Percentiles rank a stretch among this genome's conserved stretches.
Evolutionary conservation across 108 stramenopile genomes (phyloP).

Genomic region (Cyclotella cryptica): DNA sequence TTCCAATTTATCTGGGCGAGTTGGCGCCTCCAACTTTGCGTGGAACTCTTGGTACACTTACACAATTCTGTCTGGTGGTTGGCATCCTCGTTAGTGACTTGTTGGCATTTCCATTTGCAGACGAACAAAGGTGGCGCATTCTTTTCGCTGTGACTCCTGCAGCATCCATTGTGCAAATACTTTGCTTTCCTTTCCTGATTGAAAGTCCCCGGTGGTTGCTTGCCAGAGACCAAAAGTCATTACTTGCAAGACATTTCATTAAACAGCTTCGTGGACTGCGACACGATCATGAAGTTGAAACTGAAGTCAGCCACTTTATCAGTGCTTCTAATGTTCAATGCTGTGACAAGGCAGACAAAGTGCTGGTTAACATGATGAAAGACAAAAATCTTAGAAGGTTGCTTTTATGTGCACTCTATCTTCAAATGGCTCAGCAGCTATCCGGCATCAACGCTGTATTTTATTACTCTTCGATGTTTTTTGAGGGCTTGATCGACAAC

Average conservation of each 20-base stretch:
- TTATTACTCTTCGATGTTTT: constrained; percentile 81
- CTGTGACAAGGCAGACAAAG: constrained; percentile 40
- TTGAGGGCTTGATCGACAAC: constrained; percentile 74
- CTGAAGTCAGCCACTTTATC: constrained; percentile 38
- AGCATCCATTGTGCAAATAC: constrained; percentile 60
- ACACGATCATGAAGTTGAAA: constrained; percentile 28
- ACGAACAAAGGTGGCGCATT: constrained; percentile 50
- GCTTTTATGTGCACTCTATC: constrained; percentile 50
- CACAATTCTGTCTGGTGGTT: constrained; percentile 61
- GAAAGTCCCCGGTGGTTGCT: constrained; percentile 57
- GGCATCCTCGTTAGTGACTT: constrained; percentile 65
- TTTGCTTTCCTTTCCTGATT: constrained; percentile 42
- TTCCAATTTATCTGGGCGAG: constrained; percentile 86
- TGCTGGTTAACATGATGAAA: constrained; percentile 63
- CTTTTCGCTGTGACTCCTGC: constrained; percentile 77
- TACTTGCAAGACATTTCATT: constrained; percentile 81
- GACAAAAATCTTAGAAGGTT: constrained; percentile 47
- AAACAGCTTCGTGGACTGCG: constrained; percentile 45
- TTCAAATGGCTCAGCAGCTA: constrained; percentile 79
- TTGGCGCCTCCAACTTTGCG: constrained; percentile 76
- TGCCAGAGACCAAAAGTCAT: constrained; percentile 69
- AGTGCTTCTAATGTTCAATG: constrained; percentile 38
- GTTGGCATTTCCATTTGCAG: constrained; percentile 52
- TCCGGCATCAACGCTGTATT: constrained; percentile 87
- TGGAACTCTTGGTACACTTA: constrained; percentile 82